A percentile compares a stretch with the other conserved stretches of the same genome.
Evolutionary conservation across 2,329 filamentous ascomycete genomes (phyloP).

Genomic region (Cladosporium sp.): DNA sequence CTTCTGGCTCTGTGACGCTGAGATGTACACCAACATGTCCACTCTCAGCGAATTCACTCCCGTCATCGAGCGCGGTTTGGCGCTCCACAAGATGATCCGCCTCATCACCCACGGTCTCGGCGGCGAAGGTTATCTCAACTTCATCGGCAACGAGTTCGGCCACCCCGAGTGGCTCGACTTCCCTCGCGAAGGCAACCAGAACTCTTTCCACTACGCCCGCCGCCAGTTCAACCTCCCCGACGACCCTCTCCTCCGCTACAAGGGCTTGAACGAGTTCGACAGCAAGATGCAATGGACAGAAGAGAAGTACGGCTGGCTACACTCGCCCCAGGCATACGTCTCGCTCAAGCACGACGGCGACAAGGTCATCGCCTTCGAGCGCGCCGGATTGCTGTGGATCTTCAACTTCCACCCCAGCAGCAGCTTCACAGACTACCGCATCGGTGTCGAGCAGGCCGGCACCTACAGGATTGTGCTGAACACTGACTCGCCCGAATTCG

Average conservation of each 20-base stretch:
- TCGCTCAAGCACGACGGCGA: conserved; percentile 91
- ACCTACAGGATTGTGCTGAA: conserved; percentile 87
- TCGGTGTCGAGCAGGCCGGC: conserved; percentile 81
- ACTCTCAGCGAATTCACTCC: conserved; percentile 78
- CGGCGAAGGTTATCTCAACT: conserved; percentile 96
- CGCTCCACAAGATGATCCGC: conserved; percentile 96
- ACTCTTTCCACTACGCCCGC: conserved; percentile 53
- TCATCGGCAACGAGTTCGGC: conserved; percentile 98
- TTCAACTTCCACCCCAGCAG: conserved; percentile 92
- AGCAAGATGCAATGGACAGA: conserved; percentile 86
- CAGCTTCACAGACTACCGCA: conserved; percentile 89
- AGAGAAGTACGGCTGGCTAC: conserved; percentile 88
- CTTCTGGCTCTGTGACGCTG: conserved; percentile 97
- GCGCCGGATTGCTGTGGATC: conserved; percentile 84
- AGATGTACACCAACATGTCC: conserved; percentile 99
- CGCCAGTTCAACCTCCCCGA: conserved; percentile 92
- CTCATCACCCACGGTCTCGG: conserved; percentile 88
- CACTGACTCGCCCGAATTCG: conserved; percentile 74
- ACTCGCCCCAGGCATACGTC: conserved; percentile 82
- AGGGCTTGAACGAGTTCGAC: conserved; percentile 92
- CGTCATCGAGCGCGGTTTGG: conserved; percentile 85
- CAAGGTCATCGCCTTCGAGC: conserved; percentile 95
- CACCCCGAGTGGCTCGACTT: conserved; percentile 99
- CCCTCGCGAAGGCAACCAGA: conserved; percentile 71
- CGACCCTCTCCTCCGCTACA: conserved; percentile 81